A percentile compares a stretch with the other conserved stretches of the same genome.
phyloP scores from a whole-genome alignment of 23 red algal species.

The Gracilaria gracilis region DNA sequence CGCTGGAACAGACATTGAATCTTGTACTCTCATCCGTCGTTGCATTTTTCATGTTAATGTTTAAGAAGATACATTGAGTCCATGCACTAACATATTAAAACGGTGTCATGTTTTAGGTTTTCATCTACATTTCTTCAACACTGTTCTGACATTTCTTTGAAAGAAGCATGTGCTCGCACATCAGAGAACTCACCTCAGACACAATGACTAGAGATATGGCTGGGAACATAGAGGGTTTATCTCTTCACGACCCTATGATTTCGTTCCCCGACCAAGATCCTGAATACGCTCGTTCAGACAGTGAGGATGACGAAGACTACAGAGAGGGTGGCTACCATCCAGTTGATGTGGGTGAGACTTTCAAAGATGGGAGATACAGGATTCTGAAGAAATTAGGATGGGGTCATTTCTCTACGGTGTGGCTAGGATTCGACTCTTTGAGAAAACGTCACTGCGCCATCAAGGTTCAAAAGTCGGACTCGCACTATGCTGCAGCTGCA shows the following conservation, averaged over 20 bases:
- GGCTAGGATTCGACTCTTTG: slow-evolving; percentile 75
- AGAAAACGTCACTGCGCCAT: slow-evolving; percentile 68
- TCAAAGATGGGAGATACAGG: slow-evolving; percentile 84
- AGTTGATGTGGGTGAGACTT: slow-evolving; percentile 80
- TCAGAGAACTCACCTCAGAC: neutral
- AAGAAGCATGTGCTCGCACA: neutral
- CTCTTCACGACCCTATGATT: neutral
- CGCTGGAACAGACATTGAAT: neutral
- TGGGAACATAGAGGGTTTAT: neutral
- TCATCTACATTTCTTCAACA: neutral
- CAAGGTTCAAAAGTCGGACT: slow-evolving; percentile 94
- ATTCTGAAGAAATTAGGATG: slow-evolving; percentile 94
- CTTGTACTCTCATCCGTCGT: neutral
- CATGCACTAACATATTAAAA: neutral
- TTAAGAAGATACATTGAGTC: neutral
- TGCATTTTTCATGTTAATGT: neutral
- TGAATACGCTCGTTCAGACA: slow-evolving; percentile 42
- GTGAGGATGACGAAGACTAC: slow-evolving; percentile 77
- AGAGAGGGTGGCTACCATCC: slow-evolving; percentile 86
- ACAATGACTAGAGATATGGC: neutral
- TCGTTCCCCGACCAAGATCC: slow-evolving; percentile 20
- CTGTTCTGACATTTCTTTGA: neutral
- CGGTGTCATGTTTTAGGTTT: neutral
- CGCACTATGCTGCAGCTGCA: slow-evolving; percentile 89
- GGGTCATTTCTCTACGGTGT: slow-evolving; percentile 99